These are phyloP conservation scores for Pyrenochaeta sp. DNA, from an alignment of 2,329 filamentous ascomycete genomes.

Conservation along the genomic window DNA sequence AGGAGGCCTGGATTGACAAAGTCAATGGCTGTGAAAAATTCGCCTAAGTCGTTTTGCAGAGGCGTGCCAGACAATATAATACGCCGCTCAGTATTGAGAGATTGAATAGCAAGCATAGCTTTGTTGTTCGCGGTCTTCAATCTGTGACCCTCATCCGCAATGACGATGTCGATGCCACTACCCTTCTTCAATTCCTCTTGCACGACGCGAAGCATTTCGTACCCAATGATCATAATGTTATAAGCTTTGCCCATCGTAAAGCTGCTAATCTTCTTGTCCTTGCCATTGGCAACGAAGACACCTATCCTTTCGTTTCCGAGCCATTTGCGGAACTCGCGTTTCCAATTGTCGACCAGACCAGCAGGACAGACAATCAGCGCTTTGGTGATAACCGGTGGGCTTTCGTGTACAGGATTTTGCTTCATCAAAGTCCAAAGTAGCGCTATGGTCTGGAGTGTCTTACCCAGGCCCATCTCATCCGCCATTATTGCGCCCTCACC, in stretches of 20 bases:
- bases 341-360: slow-evolving; percentile 76
- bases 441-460: slow-evolving; percentile 76
- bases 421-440: slow-evolving; percentile 76
- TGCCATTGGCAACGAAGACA: slow-evolving; percentile 68
- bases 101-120: slow-evolving; percentile 70
- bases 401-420: slow-evolving; percentile 71
- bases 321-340: slow-evolving; percentile 77
- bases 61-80: slow-evolving; percentile 73
- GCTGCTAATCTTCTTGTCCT: slow-evolving; percentile 69
- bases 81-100: slow-evolving; percentile 67
- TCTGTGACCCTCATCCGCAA: slow-evolving; percentile 74
- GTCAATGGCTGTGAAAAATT: slow-evolving; percentile 74
- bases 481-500: slow-evolving; percentile 76
- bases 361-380: slow-evolving; percentile 78
- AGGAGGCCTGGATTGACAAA: slow-evolving; percentile 73
- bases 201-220: slow-evolving; percentile 72
- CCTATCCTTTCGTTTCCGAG: slow-evolving; percentile 74
- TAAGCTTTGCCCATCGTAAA: slow-evolving; percentile 75
- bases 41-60: slow-evolving; percentile 72
- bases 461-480: slow-evolving; percentile 79
- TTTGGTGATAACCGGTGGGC: slow-evolving; percentile 70
- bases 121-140: slow-evolving; percentile 76
- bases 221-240: slow-evolving; percentile 77
- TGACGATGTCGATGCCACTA: slow-evolving; percentile 71
- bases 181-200: slow-evolving; percentile 72